Base-by-base conservation (phyloP, 768 basidiomycete species). In the Suillus bovinus region DNA sequence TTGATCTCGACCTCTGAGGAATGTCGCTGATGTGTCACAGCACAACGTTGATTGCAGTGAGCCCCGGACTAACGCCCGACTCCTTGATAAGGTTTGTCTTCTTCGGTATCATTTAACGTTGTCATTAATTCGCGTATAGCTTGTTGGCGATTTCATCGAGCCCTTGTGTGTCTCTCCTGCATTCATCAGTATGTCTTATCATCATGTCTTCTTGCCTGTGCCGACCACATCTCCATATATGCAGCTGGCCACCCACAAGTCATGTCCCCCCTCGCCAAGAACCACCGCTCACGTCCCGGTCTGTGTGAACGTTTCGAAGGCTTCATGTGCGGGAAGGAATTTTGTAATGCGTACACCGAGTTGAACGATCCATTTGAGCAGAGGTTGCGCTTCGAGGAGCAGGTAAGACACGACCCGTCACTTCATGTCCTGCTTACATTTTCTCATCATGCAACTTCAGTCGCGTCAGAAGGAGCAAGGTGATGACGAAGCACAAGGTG, bases 301-400 rank as follows among this genome's bases (percentile, higher is more conserved):
- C 84, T 99, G 29, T 99, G 97, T 77, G 97, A 99, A 76, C 94
- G 97, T 20, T 99, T 99, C 80, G 97, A 99, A 76, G 94, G 87
- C 10, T 99, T 99, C 85, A 85, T 99, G 84, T 96, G 94, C 59
- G 94, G 94, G 63, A 96, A 97, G 83, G 96, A 98, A 78, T 88
- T 99, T 77, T 96, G 94, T 82, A 99, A 99, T 71, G 96, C 97
- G 27, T 99, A 99, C 75, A 99, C 97, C 46, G 97, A 99, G 82
- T 85, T 99, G 82, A 99, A 99, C 79, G 97, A 99, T 78, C 97
- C 94, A 0, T 96, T 96, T 72, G 93, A 95, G 76, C 97, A 99
- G 78, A 84, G 95, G 39, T 79, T 93, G 70, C 87, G 97, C 66
- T 99, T 99, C 77, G 94, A 96, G 77, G 97, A 99, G 76, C 93